phyloP scores from a whole-genome alignment of 2,329 filamentous ascomycete species.

The Diaporthe humulicola region DNA sequence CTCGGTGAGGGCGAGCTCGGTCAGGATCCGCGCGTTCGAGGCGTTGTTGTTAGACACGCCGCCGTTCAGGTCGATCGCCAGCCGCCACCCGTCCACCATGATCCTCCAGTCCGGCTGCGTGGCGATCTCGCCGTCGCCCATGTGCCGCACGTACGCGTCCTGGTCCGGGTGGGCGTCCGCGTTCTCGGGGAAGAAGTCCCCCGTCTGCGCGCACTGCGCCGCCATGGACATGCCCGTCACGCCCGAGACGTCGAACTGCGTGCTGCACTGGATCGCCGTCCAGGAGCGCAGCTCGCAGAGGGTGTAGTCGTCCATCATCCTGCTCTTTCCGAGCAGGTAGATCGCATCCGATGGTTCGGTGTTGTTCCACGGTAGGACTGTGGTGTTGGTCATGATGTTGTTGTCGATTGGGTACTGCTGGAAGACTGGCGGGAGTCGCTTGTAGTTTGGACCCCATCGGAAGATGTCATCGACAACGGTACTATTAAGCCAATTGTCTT shows the following conservation, averaged over 20 bases:
- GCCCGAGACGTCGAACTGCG: conserved; percentile 68
- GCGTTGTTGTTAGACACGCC: conserved; percentile 69
- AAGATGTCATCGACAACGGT: conserved; percentile 80
- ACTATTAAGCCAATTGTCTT: conserved; percentile 61
- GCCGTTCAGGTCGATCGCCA: conserved; percentile 67
- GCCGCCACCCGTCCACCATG: conserved; percentile 66
- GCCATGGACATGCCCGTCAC: conserved; percentile 70
- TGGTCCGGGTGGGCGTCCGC: conserved; percentile 52
- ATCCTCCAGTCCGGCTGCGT: conserved; percentile 65
- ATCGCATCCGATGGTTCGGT: conserved; percentile 63
- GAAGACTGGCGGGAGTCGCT: conserved; percentile 67
- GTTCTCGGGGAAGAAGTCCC: conserved; percentile 28
- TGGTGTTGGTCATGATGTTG: conserved; percentile 76
- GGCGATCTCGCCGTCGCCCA: conserved; percentile 48
- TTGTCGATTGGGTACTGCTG: conserved; percentile 68
- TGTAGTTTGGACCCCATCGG: conserved; percentile 69
- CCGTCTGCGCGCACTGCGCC: conserved; percentile 64
- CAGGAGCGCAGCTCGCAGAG: conserved; percentile 78
- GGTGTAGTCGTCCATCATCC: conserved; percentile 64
- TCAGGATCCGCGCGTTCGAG: conserved; percentile 70
- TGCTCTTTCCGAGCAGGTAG: conserved; percentile 73
- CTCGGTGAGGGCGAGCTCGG: conserved; percentile 62
- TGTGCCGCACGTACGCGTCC: conserved; percentile 66
- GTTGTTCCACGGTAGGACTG: conserved; percentile 44
- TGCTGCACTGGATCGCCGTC: conserved; percentile 75